These are phyloP conservation scores for Eurotiales sp. DNA, from an alignment of 2,329 filamentous ascomycete genomes.

Conservation along the genomic window DNA sequence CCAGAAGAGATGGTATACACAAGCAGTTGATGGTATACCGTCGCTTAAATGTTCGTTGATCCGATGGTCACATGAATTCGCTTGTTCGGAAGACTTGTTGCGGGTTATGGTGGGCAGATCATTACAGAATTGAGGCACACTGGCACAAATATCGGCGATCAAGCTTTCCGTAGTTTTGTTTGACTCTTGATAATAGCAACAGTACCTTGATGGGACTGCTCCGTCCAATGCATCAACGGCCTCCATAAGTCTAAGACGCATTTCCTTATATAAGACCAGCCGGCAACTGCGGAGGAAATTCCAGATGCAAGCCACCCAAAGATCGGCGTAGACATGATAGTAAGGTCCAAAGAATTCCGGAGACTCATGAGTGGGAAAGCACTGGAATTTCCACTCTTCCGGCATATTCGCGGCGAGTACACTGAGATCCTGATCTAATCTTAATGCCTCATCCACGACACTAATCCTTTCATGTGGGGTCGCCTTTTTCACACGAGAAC, in stretches of 20 bases:
- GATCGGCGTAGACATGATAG: constrained; percentile 15
- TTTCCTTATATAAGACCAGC: constrained; percentile 15
- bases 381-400: constrained; percentile 3
- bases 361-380: background rate
- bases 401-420: constrained; percentile 2
- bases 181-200: background rate
- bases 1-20: constrained; percentile 16
- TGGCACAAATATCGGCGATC: constrained; percentile 6
- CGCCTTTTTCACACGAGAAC: background rate
- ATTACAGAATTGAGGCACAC: constrained; percentile 10
- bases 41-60: background rate
- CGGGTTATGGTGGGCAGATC: background rate
- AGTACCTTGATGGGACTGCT: background rate
- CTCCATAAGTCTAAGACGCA: constrained; percentile 2
- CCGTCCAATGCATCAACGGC: background rate
- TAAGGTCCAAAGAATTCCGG: background rate
- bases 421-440: constrained; percentile 1
- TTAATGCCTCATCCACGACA: background rate
- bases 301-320: constrained; percentile 16
- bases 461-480: background rate
- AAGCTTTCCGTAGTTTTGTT: background rate
- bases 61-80: background rate
- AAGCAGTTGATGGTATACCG: constrained; percentile 13
- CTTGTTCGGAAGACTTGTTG: background rate
- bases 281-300: constrained; percentile 17